phyloP scores from a whole-genome alignment of 306 rosid species.

The Senna siamea region DNA sequence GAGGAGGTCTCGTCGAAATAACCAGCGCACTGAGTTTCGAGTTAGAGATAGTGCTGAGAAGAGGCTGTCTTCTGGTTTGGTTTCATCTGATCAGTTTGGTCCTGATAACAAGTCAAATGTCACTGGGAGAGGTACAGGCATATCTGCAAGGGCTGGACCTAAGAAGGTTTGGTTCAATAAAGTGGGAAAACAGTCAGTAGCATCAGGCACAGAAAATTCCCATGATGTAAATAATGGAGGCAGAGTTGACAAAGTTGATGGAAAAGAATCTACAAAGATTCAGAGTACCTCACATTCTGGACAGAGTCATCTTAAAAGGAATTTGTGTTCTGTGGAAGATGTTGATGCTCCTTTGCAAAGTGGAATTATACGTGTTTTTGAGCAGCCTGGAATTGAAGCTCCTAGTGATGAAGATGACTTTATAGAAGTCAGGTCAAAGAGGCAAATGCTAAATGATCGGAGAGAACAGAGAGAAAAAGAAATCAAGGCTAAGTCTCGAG shows the following conservation, averaged over 20 bases:
- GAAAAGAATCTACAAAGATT: conserved; percentile 57
- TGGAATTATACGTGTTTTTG: conserved; percentile 87
- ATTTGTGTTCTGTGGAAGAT: conserved; percentile 75
- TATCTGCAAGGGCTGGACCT: conserved; percentile 59
- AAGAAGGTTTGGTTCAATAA: conserved; percentile 57
- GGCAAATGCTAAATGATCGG: conserved; percentile 95
- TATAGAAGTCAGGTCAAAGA: conserved; percentile 94
- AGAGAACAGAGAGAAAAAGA: conserved; percentile 94
- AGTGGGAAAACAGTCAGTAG: conserved; percentile 54
- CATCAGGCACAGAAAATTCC: conserved; percentile 46
- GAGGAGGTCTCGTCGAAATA: conserved; percentile 71
- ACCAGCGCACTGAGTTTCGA: conserved; percentile 85
- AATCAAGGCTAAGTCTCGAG: conserved; percentile 80
- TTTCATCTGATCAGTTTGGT: conserved; percentile 51
- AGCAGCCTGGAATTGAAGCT: conserved; percentile 98
- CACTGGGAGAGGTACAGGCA: conserved; percentile 53
- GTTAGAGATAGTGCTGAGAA: conserved; percentile 70
- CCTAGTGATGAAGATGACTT: conserved; percentile 98
- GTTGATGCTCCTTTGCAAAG: conserved; percentile 88
- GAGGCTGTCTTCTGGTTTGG: conserved; percentile 54
- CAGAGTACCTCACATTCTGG: conserved; percentile 58
- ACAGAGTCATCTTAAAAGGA: conserved; percentile 76
- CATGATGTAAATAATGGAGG: conserved; percentile 58
- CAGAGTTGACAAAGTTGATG: conserved; percentile 57
- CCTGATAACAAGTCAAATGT: conserved; percentile 54